phyloP scores from a whole-genome alignment of 1,139 yeast species.

The Nadsonia starkeyi-henricii region DNA sequence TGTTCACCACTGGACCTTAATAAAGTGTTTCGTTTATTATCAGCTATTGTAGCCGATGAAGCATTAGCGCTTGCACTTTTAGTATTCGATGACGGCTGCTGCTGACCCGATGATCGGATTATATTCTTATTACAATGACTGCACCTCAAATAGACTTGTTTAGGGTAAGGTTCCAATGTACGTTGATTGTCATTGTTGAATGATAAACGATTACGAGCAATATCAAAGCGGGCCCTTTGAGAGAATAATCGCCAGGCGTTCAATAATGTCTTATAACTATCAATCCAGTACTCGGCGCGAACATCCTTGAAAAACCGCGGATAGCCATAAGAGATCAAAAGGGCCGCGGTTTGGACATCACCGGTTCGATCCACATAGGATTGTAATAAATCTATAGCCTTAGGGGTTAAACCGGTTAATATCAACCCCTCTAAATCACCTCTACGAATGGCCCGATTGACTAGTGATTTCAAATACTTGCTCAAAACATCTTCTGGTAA shows the following conservation, averaged over 20 bases:
- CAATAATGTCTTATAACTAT: slow-evolving; percentile 54
- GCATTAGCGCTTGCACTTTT: slow-evolving; percentile 1
- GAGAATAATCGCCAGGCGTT: slow-evolving; percentile 79
- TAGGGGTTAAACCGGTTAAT: slow-evolving; percentile 77
- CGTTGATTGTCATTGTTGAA: slow-evolving; percentile 35
- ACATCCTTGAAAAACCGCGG: slow-evolving; percentile 66
- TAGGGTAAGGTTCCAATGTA: slow-evolving; percentile 41
- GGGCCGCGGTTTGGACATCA: slow-evolving; percentile 86
- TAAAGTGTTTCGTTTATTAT: slow-evolving; percentile 1
- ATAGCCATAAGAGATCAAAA: slow-evolving; percentile 65
- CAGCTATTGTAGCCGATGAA: slow-evolving; percentile 1
- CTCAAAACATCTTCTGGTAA: slow-evolving; percentile 56
- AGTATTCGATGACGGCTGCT: neutral
- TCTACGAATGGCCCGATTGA: slow-evolving; percentile 52
- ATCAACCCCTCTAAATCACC: slow-evolving; percentile 90
- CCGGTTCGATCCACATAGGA: slow-evolving; percentile 80
- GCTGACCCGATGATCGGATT: slow-evolving; percentile 1
- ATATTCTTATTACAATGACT: slow-evolving; percentile 54
- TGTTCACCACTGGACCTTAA: neutral
- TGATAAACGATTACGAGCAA: slow-evolving; percentile 55
- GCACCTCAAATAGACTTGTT: slow-evolving; percentile 74
- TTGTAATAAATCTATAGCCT: slow-evolving; percentile 70
- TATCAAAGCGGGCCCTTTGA: slow-evolving; percentile 73
- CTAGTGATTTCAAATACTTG: slow-evolving; percentile 45
- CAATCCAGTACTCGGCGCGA: slow-evolving; percentile 66